Evolutionary conservation across 257 asterid species (phyloP).

Genomic region (Solanum verrucosum): DNA sequence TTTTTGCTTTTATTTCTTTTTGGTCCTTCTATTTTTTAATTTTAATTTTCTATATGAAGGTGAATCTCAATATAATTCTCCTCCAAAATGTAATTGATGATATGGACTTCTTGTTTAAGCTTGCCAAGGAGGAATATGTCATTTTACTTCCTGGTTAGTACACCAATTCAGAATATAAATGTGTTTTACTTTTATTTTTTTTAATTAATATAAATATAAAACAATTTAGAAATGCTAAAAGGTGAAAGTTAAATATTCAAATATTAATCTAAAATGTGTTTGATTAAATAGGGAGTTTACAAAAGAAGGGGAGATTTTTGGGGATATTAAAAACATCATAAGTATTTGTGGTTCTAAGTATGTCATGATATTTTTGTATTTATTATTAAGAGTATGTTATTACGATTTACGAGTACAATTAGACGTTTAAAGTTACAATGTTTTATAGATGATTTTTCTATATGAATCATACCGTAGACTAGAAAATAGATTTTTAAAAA

Average conservation of each 20-base stretch:
- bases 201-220: background rate
- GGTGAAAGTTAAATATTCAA: background rate
- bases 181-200: background rate
- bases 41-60: constrained; percentile 20
- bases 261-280: background rate
- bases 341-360: background rate
- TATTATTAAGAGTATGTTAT: background rate
- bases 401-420: background rate
- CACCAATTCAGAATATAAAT: background rate
- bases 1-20: background rate
- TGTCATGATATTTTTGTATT: background rate
- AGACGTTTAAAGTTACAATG: background rate
- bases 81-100: constrained; percentile 61
- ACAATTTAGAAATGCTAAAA: background rate
- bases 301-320: background rate
- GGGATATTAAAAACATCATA: background rate
- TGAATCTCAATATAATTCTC: constrained; percentile 38
- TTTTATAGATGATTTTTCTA: background rate
- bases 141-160: constrained; percentile 73
- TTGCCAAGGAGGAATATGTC: constrained; percentile 78
- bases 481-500: background rate
- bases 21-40: background rate
- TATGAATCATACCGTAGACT: background rate
- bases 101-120: constrained; percentile 52
- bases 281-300: background rate